Base-by-base conservation (phyloP, 768 basidiomycete species). In the Lactifluus piperatus region DNA sequence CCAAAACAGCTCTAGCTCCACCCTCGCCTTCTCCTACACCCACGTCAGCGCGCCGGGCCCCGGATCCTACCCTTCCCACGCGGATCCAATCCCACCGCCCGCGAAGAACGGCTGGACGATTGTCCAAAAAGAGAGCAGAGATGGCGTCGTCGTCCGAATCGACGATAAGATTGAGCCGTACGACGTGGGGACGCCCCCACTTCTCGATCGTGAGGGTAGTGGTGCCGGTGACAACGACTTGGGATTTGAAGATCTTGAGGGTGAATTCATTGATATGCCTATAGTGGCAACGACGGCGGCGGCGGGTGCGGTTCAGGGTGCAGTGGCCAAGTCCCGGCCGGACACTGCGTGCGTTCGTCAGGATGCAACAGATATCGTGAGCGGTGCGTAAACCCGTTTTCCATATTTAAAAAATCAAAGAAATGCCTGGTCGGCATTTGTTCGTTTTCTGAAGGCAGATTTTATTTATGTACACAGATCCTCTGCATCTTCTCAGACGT, bases 1-100 rank as follows among this genome's bases (percentile, higher is more conserved):
- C 11, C 54, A 49, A 24, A 65, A 64, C 46, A 57, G 55, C 58
- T 64, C 62, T 37, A 60, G 45, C 37, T 65, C 64, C 14, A 63
- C 64, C 36, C 64, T 65, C 56, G 64, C 64, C 30, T 54, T 65
- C 16, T 65, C 64, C 14, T 65, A 65, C 26, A 65, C 64, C 16
- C 62, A 65, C 50, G 62, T 65, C 54, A 65, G 43, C 55, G 62
- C 45, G n/a, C 63, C 60, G 9, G 47, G 61, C 46, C 54, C 64
- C 0, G 39, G 62, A 51, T 63, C 59, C 11, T 59, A 63, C 43
- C 62, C 64, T 9, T 29, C 64, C n/a, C 51, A 54, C 34, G 13
- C n/a, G 3, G 64, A 62, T 22, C 10, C 57, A 20, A 54, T 48
- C 53, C 57, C 46, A 27, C 47, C 46, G n/a, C 62, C 53, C 4